A percentile compares a stretch with the other conserved stretches of the same genome.
phyloP scores from a whole-genome alignment of 2,329 filamentous ascomycete species.

The Colletotrichum lupini region DNA sequence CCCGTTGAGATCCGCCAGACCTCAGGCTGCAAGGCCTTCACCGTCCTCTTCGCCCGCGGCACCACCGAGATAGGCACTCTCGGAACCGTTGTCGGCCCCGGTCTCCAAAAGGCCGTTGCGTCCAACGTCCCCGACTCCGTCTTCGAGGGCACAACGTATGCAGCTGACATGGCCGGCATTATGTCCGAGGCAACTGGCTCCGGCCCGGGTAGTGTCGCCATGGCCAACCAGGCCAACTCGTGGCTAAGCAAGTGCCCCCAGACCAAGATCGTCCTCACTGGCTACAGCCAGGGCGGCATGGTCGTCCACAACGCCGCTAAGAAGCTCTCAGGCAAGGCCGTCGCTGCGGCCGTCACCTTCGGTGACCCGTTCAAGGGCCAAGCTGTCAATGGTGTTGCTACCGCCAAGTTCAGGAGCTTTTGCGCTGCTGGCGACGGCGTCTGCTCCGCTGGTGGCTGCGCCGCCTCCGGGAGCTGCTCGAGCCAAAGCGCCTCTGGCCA shows the following conservation, averaged over 20 bases:
- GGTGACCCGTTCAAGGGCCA: constrained; percentile 33
- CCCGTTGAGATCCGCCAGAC: constrained; percentile 29
- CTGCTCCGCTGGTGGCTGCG: constrained; percentile 24
- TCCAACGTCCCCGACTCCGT: constrained; percentile 57
- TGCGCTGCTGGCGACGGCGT: constrained; percentile 15
- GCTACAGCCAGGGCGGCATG: constrained; percentile 56
- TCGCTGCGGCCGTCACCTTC: constrained; percentile 31
- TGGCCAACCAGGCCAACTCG: constrained; percentile 44
- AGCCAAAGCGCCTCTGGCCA: constrained; percentile 20
- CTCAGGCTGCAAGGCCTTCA: constrained; percentile 54
- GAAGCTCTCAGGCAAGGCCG: constrained; percentile 36
- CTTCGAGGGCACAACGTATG: constrained; percentile 65
- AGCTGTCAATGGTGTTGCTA: not conserved
- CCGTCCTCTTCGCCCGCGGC: constrained; percentile 66
- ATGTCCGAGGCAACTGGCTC: constrained; percentile 54
- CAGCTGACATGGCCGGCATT: constrained; percentile 56
- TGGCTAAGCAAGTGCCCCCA: constrained; percentile 54
- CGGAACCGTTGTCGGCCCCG: constrained; percentile 59
- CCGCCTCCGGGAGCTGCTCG: constrained; percentile 18
- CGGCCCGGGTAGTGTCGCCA: constrained; percentile 52
- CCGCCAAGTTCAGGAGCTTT: constrained; percentile 29
- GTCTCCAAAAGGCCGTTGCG: constrained; percentile 58
- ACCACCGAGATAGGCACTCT: constrained; percentile 65
- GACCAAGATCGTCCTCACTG: constrained; percentile 58
- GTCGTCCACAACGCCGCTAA: constrained; percentile 57